Conservation (phyloP, 805 yeast genomes). For the Candida multigemmis region DNA sequence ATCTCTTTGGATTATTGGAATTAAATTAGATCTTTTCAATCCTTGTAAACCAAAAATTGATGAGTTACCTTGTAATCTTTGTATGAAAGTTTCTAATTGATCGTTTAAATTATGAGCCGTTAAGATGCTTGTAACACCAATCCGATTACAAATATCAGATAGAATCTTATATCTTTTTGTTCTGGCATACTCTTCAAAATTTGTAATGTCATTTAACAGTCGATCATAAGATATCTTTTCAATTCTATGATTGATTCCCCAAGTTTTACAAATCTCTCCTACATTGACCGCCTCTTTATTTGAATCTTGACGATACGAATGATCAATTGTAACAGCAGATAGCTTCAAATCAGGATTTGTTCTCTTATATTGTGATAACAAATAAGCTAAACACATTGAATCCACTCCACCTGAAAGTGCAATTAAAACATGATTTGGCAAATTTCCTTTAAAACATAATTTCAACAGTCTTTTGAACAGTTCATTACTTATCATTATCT, state of each 20-base stretch:
- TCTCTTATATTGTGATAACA: slow-evolving; percentile 30
- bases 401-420: slow-evolving; percentile 82
- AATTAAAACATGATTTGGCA: slow-evolving; percentile 36
- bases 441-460: no score
- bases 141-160: slow-evolving; percentile 25
- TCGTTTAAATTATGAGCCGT: slow-evolving; percentile 69
- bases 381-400: slow-evolving; percentile 58
- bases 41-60: slow-evolving; percentile 51
- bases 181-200: slow-evolving; percentile 57
- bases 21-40: slow-evolving; percentile 22
- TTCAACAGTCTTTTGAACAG: slow-evolving; percentile 7
- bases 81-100: slow-evolving; percentile 59
- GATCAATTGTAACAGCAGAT: slow-evolving; percentile 61
- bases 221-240: slow-evolving; percentile 8
- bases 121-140: slow-evolving; percentile 28
- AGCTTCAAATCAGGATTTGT: slow-evolving; percentile 21
- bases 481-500: slow-evolving; percentile 7
- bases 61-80: slow-evolving; percentile 37
- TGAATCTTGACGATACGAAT: slow-evolving; percentile 43
- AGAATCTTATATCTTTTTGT: slow-evolving; percentile 40
- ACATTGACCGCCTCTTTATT: slow-evolving; percentile 39
- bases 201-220: slow-evolving; percentile 21
- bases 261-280: slow-evolving; percentile 15
- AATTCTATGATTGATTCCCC: slow-evolving; percentile 28
- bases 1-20: slow-evolving; percentile 15